These are phyloP conservation scores for Boletus rex-veris DNA, from an alignment of 768 basidiomycete genomes.

Conservation along the genomic window DNA sequence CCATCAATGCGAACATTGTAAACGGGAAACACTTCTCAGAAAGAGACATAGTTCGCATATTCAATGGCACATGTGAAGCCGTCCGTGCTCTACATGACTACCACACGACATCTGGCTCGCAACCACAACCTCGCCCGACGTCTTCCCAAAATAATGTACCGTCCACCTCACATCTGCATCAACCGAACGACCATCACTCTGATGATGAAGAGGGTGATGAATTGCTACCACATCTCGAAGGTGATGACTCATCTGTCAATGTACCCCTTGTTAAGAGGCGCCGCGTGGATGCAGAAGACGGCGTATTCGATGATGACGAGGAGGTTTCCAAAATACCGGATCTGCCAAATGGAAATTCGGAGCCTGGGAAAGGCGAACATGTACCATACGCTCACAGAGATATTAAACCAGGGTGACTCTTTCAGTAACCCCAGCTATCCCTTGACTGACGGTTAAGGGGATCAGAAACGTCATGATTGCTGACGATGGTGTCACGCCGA, in stretches of 20 bases:
- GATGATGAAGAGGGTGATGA: constrained; percentile 64
- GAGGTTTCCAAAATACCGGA: constrained; percentile 39
- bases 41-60: constrained; percentile 81
- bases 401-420: constrained; percentile 86
- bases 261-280: constrained; percentile 62
- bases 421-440: neutral
- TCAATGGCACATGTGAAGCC: constrained; percentile 92
- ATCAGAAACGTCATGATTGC: constrained; percentile 93
- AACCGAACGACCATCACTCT: constrained; percentile 31
- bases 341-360: constrained; percentile 35
- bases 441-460: neutral
- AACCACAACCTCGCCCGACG: constrained; percentile 21
- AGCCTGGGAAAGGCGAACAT: constrained; percentile 45
- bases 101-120: constrained; percentile 43
- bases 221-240: constrained; percentile 72
- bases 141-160: constrained; percentile 11
- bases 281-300: constrained; percentile 49
- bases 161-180: constrained; percentile 23
- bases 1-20: constrained; percentile 81
- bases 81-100: constrained; percentile 94
- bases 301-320: constrained; percentile 79
- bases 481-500: constrained; percentile 78
- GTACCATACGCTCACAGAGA: constrained; percentile 96
- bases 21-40: constrained; percentile 84
- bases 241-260: constrained; percentile 45